These are phyloP conservation scores for Citrus maxima DNA, from an alignment of 345 rosid species.

Conservation along the genomic window DNA sequence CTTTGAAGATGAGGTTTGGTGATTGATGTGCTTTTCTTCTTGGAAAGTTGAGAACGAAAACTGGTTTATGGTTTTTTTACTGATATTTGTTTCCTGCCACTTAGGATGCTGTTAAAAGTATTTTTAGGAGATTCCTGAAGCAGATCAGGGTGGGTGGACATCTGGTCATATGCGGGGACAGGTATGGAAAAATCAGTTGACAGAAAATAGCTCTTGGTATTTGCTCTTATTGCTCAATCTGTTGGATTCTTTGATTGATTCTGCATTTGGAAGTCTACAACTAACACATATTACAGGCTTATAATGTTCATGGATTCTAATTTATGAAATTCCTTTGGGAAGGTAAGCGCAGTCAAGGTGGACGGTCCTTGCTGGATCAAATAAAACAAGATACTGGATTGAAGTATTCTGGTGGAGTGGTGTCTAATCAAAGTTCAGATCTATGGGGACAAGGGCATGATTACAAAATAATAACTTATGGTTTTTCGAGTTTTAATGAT, in stretches of 20 bases:
- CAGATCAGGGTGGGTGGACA: constrained; percentile 23
- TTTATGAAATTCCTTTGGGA: constrained; percentile 9
- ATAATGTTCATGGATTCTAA: constrained; percentile 6
- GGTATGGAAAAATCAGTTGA: constrained; percentile 1
- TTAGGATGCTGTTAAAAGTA: constrained; percentile 21
- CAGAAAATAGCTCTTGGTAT: not conserved
- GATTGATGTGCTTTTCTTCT: not conserved
- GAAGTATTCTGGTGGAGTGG: not conserved
- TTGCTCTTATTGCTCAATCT: not conserved
- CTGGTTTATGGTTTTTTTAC: not conserved
- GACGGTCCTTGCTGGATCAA: constrained; percentile 17
- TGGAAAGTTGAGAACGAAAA: not conserved
- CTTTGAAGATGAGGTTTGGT: constrained; percentile 32
- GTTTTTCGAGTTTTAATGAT: constrained; percentile 29
- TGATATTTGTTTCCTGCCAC: not conserved
- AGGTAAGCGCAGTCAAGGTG: constrained; percentile 18
- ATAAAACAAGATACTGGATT: constrained; percentile 10
- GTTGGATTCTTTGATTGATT: not conserved
- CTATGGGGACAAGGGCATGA: constrained; percentile 2
- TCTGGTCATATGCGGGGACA: constrained; percentile 32
- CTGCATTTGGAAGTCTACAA: not conserved
- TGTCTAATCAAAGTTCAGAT: constrained; percentile 13
- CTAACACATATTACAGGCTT: not conserved
- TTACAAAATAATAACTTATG: constrained; percentile 16
- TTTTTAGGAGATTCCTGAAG: constrained; percentile 24